phyloP scores from a whole-genome alignment of 2,329 filamentous ascomycete species.

The Ophiostoma sp. region DNA sequence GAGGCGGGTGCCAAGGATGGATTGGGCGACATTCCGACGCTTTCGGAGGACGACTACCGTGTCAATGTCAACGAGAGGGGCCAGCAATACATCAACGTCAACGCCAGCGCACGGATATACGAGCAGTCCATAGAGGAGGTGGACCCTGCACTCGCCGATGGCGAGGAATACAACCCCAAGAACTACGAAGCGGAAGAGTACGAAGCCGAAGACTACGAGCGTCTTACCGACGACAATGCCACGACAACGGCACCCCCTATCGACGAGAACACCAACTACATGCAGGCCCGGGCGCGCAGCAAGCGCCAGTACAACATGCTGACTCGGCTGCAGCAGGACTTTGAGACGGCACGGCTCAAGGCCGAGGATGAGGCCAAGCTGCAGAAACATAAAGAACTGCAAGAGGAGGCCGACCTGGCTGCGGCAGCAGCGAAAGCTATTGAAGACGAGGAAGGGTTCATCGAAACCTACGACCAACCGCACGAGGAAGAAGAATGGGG shows the following conservation, averaged over 20 bases:
- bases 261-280: constrained; percentile 44
- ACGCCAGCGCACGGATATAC: background rate
- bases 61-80: background rate
- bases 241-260: constrained; percentile 32
- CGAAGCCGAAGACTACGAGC: background rate
- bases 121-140: background rate
- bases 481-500: constrained; percentile 35
- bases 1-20: background rate
- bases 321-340: constrained; percentile 58
- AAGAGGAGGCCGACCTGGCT: constrained; percentile 36
- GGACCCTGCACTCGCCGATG: background rate
- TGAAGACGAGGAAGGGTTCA: constrained; percentile 36
- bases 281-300: constrained; percentile 52
- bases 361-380: constrained; percentile 38
- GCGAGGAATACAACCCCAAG: too few species aligned
- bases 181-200: background rate
- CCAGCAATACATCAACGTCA: background rate
- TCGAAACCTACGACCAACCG: constrained; percentile 20
- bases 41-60: constrained; percentile 62
- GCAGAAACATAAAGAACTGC: constrained; percentile 33
- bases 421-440: background rate
- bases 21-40: constrained; percentile 29
- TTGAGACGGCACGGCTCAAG: constrained; percentile 47
- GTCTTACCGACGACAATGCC: background rate
- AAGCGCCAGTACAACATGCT: constrained; percentile 57